A percentile compares a stretch with the other conserved stretches of the same genome.
Evolutionary conservation across 768 basidiomycete genomes (phyloP).

Genomic region (Gloeopeniophorella convolvens): DNA sequence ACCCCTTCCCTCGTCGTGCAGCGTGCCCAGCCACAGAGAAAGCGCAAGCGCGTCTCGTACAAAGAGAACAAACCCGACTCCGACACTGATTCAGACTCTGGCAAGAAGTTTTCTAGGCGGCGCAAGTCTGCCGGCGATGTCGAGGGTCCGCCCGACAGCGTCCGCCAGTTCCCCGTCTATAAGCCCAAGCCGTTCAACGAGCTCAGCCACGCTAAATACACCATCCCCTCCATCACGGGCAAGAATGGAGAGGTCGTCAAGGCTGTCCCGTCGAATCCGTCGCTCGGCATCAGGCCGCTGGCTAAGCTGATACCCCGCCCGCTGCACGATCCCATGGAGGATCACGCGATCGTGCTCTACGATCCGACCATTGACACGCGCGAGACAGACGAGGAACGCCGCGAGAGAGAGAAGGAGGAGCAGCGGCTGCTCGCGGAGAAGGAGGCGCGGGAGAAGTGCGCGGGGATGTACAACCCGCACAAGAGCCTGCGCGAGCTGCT

Average conservation of each 20-base stretch:
- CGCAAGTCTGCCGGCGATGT: constrained; percentile 58
- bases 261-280: constrained; percentile 53
- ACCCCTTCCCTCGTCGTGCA: constrained; percentile 50
- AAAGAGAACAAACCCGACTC: constrained; percentile 52
- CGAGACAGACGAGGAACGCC: constrained; percentile 83
- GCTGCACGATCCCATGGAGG: constrained; percentile 95
- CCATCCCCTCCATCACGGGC: constrained; percentile 74
- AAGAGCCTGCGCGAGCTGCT: constrained; percentile 79
- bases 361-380: constrained; percentile 93
- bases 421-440: constrained; percentile 54
- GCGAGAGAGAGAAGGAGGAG: constrained; percentile 68
- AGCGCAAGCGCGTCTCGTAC: constrained; percentile 86
- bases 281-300: constrained; percentile 81
- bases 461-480: constrained; percentile 80
- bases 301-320: constrained; percentile 82
- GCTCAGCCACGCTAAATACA: constrained; percentile 51
- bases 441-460: constrained; percentile 64
- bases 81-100: constrained; percentile 52
- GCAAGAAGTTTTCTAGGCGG: constrained; percentile 45
- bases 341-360: constrained; percentile 95
- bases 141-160: constrained; percentile 49
- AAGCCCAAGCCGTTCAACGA: constrained; percentile 72
- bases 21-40: constrained; percentile 62
- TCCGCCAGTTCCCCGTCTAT: constrained; percentile 72
- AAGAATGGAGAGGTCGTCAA: constrained; percentile 59